phyloP scores from a whole-genome alignment of 2,329 filamentous ascomycete species.

The Capronia coronata region DNA sequence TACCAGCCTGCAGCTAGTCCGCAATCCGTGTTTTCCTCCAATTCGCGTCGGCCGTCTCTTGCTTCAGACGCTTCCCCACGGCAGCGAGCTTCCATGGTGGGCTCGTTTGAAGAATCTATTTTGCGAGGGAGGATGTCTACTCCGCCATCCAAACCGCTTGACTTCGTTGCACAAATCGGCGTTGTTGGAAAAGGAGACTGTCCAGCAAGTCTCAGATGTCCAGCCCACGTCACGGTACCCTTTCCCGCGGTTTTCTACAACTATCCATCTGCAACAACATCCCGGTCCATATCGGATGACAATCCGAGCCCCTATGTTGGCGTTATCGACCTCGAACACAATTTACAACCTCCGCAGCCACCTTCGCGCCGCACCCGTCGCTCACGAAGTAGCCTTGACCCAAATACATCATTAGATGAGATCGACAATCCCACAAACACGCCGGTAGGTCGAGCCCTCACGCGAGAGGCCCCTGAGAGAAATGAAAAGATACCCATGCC shows the following conservation, averaged over 20 bases:
- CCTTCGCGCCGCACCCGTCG: conserved; percentile 31
- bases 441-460: conserved; percentile 30
- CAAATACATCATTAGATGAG: conserved; percentile 13
- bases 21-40: conserved; percentile 47
- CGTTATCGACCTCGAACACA: conserved; percentile 82
- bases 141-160: conserved; percentile 81
- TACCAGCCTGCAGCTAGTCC: conserved; percentile 44
- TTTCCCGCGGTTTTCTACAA: conserved; percentile 97
- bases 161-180: conserved; percentile 92
- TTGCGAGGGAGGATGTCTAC: conserved; percentile 94
- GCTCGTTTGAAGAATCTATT: conserved; percentile 96
- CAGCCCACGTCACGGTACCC: conserved; percentile 79
- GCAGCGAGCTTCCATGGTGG: conserved; percentile 91
- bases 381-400: conserved; percentile 32
- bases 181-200: conserved; percentile 85
- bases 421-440: conserved; percentile 21
- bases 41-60: conserved; percentile 61
- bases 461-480: conserved; percentile 47
- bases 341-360: conserved; percentile 50
- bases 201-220: conserved; percentile 76
- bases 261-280: conserved; percentile 64
- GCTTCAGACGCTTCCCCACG: conserved; percentile 68
- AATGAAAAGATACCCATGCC: conserved; percentile 54
- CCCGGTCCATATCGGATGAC: conserved; percentile 62
- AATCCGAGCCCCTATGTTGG: conserved; percentile 95